Percentiles rank a stretch among this genome's conserved stretches.
These are phyloP conservation scores for Entomortierella lignicola DNA, from an alignment of 192 early-diverging fungal species.

Conservation along the genomic window DNA sequence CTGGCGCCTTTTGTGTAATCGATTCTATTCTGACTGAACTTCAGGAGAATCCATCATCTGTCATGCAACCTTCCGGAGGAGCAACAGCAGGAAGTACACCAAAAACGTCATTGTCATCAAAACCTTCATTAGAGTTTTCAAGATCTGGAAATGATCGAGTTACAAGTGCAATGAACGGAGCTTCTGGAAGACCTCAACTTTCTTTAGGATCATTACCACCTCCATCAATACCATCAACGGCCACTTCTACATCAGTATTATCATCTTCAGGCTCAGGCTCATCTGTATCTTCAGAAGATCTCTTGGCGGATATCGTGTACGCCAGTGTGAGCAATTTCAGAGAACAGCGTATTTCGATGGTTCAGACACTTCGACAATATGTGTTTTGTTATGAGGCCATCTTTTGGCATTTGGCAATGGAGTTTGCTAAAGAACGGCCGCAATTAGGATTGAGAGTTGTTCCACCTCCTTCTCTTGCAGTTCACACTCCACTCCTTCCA, in stretches of 20 bases:
- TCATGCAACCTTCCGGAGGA: slow-evolving; percentile 68
- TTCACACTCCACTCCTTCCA: slow-evolving; percentile 40
- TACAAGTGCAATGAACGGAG: slow-evolving; percentile 38
- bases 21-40: slow-evolving; percentile 59
- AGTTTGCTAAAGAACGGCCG: slow-evolving; percentile 36
- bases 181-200: no score
- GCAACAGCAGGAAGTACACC: slow-evolving; percentile 64
- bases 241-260: not conserved
- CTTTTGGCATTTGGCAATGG: slow-evolving; percentile 58
- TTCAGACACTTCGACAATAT: slow-evolving; percentile 87
- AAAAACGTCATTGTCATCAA: slow-evolving; percentile 16
- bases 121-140: slow-evolving; percentile 51
- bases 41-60: slow-evolving; percentile 5
- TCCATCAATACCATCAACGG: not conserved
- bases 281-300: slow-evolving; percentile 5
- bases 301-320: slow-evolving; percentile 67
- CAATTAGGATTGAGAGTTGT: slow-evolving; percentile 20
- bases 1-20: slow-evolving; percentile 71
- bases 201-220: no score
- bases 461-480: slow-evolving; percentile 27
- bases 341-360: slow-evolving; percentile 83
- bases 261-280: not conserved
- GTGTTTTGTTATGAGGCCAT: slow-evolving; percentile 87
- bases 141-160: slow-evolving; percentile 60
- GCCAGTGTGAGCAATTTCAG: slow-evolving; percentile 72